These are phyloP conservation scores for Botrytis byssoidea DNA, from an alignment of 2,329 filamentous ascomycete genomes.

Conservation along the genomic window DNA sequence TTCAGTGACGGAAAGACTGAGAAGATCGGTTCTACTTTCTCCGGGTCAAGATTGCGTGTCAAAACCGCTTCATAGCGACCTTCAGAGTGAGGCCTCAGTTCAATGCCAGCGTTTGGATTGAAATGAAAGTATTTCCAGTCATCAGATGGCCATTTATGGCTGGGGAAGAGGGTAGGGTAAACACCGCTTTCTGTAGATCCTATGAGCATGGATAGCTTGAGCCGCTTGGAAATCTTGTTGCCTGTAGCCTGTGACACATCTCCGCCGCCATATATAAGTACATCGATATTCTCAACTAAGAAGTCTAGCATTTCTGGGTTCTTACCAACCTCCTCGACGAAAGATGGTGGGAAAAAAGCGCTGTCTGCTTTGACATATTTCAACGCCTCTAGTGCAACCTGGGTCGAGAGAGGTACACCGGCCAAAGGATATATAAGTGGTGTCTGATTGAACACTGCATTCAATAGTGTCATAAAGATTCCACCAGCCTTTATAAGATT, in stretches of 20 bases:
- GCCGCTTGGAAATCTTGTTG: no score
- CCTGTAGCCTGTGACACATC: no score
- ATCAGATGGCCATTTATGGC: neutral
- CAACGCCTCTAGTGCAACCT: rapidly evolving
- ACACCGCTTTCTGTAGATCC: no score
- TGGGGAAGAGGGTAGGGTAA: neutral
- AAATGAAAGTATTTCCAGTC: slow-evolving; percentile 8
- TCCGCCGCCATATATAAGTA: no score
- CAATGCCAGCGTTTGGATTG: neutral
- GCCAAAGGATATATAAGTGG: neutral
- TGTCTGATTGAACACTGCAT: neutral
- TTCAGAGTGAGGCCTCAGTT: neutral
- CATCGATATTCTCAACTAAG: no score
- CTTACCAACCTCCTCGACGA: no score
- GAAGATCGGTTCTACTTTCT: slow-evolving; percentile 35
- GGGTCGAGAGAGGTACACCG: neutral
- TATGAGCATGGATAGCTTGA: no score
- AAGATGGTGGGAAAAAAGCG: neutral
- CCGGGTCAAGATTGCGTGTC: neutral
- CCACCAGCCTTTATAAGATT: neutral
- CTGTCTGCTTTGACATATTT: neutral
- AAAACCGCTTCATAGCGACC: slow-evolving; percentile 33
- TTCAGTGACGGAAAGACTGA: slow-evolving; percentile 40
- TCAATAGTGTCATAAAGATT: neutral
- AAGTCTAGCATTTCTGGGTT: no score